These are phyloP conservation scores for Pochonia chlamydosporia DNA, from an alignment of 2,329 filamentous ascomycete species.

Conservation along the genomic window DNA sequence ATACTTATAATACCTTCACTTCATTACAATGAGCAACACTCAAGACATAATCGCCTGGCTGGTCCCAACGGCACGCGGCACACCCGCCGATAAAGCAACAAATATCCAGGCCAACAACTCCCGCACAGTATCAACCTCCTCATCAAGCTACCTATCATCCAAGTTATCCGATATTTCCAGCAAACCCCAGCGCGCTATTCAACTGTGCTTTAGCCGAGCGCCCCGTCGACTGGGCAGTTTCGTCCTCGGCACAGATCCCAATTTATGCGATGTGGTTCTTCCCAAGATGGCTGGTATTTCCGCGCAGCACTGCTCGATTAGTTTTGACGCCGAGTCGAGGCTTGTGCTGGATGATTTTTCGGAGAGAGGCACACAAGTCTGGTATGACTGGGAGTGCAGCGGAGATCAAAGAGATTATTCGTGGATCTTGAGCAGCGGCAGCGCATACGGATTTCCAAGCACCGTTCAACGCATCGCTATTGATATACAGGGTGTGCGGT, in stretches of 20 bases:
- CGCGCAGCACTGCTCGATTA: conserved; percentile 30
- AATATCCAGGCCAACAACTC: conserved; percentile 25
- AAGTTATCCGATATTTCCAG: conserved; percentile 20
- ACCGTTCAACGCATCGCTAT: conserved; percentile 28
- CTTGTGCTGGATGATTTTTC: conserved; percentile 34
- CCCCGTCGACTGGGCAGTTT: conserved; percentile 30
- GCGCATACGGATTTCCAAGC: conserved; percentile 23
- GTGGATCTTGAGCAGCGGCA: conserved; percentile 25
- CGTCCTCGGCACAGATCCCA: conserved; percentile 31
- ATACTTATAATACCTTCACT: conserved; percentile 8
- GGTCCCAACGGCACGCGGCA: conserved; percentile 28
- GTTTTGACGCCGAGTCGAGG: conserved; percentile 31
- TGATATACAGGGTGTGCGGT: conserved; percentile 33
- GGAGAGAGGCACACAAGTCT: conserved; percentile 31
- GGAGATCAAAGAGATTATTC: conserved; percentile 30
- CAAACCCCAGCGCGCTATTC: conserved; percentile 23
- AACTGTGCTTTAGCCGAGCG: conserved; percentile 27
- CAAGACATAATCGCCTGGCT: conserved; percentile 33
- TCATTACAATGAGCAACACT: conserved; percentile 14
- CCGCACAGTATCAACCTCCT: conserved; percentile 17
- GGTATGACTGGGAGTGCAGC: conserved; percentile 35
- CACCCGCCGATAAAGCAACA: conserved; percentile 26
- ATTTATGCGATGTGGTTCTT: conserved; percentile 30
- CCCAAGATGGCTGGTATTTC: conserved; percentile 27
- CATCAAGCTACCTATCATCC: conserved; percentile 20